Evolutionary conservation across 306 rosid species (phyloP).

Genomic region (Quercus variabilis): DNA sequence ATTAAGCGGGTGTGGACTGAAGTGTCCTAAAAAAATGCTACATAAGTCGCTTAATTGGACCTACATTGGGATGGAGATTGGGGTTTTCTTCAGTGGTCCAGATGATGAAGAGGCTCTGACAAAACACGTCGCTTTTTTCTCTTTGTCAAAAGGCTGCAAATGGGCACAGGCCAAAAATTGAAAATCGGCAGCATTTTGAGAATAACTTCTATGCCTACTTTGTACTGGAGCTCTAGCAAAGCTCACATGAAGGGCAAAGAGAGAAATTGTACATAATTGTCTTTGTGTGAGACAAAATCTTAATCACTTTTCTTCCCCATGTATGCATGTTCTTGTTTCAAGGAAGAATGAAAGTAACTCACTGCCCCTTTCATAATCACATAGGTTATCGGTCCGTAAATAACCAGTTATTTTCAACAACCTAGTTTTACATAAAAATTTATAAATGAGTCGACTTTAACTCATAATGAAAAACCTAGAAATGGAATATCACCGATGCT

Average conservation of each 20-base stretch:
- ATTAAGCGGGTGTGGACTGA: constrained; percentile 27
- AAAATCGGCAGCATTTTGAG: constrained; percentile 35
- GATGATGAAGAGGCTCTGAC: constrained; percentile 6
- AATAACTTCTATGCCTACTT: constrained; percentile 20
- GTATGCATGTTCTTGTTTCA: constrained; percentile 5
- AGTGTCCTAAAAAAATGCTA: neutral
- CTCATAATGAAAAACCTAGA: too few relatives aligned
- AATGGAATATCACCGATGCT: too few relatives aligned
- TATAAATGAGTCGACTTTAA: too few relatives aligned
- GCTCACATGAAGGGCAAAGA: constrained; percentile 43
- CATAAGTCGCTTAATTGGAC: neutral
- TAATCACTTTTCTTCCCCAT: constrained; percentile 15
- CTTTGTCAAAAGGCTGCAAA: constrained; percentile 35
- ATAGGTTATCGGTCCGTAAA: too few relatives aligned
- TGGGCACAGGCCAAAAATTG: constrained; percentile 22
- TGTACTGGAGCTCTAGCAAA: constrained; percentile 23
- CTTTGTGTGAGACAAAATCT: constrained; percentile 38
- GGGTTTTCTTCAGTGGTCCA: constrained; percentile 35
- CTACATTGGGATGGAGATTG: constrained; percentile 6
- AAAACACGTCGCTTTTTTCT: neutral
- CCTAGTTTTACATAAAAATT: too few relatives aligned
- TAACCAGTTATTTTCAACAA: too few relatives aligned
- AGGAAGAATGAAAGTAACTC: neutral
- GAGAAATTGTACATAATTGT: constrained; percentile 16
- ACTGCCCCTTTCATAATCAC: neutral